Evolutionary conservation across 1,284 basidiomycete genomes (phyloP).

Genomic region (Cryptococcus deneoformans): DNA sequence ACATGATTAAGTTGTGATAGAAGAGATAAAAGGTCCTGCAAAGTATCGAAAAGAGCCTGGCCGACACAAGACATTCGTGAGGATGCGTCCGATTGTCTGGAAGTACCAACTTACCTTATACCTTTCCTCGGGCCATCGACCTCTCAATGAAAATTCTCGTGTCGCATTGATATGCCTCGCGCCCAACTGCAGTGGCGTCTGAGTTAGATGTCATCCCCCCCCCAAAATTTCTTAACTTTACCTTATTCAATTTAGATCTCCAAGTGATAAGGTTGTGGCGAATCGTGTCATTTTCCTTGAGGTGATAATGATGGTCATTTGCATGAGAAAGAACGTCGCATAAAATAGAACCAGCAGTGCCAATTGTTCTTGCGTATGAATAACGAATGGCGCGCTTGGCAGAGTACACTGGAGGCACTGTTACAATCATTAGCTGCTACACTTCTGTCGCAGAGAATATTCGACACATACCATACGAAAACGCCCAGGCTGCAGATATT

Average conservation of each 20-base stretch:
- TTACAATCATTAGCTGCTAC: neutral
- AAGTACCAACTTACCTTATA: constrained; percentile 32
- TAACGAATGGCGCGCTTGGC: constrained; percentile 47
- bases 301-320: constrained; percentile 35
- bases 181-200: constrained; percentile 21
- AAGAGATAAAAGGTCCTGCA: constrained; percentile 43
- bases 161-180: constrained; percentile 45
- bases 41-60: constrained; percentile 38
- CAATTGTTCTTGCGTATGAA: constrained; percentile 48
- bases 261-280: constrained; percentile 34
- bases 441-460: neutral
- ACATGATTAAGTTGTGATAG: constrained; percentile 48
- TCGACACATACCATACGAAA: constrained; percentile 30
- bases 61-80: neutral
- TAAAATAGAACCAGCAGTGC: constrained; percentile 45
- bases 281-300: constrained; percentile 27
- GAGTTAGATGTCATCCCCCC: neutral
- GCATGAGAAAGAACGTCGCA: constrained; percentile 49
- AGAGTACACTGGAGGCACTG: constrained; percentile 50
- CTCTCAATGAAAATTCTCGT: constrained; percentile 46
- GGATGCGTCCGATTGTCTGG: neutral
- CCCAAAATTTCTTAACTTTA: constrained; percentile 6
- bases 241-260: constrained; percentile 39
- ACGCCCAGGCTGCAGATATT: constrained; percentile 44
- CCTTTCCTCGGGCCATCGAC: constrained; percentile 45